These are phyloP conservation scores for Saccharomycopsis microspora DNA, from an alignment of 805 yeast species.

Conservation along the genomic window DNA sequence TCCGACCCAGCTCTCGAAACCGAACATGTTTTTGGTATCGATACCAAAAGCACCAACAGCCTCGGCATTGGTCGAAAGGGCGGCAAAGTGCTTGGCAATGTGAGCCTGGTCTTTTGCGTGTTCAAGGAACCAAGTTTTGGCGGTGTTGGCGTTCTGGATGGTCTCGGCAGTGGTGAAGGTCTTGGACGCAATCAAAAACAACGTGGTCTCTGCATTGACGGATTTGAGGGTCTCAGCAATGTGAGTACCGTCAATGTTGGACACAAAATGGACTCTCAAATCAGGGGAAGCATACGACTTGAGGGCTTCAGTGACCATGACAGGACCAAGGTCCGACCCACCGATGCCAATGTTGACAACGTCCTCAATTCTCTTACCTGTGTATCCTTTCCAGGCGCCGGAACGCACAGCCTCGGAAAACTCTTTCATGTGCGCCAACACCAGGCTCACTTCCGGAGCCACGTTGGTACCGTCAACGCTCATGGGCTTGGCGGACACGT, in stretches of 20 bases:
- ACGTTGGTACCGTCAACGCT: conserved; percentile 83
- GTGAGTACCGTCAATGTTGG: conserved; percentile 98
- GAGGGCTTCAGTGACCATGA: conserved; percentile 97
- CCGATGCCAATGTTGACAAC: conserved; percentile 98
- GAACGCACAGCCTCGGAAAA: conserved; percentile 84
- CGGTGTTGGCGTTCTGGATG: conserved; percentile 88
- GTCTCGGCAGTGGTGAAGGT: conserved; percentile 99
- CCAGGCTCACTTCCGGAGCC: conserved; percentile 83
- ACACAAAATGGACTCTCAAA: conserved; percentile 81
- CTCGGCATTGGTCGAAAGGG: conserved; percentile 83
- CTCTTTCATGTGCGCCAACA: conserved; percentile 92
- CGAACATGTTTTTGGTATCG: conserved; percentile 97
- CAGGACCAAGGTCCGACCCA: conserved; percentile 98
- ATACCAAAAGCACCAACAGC: conserved; percentile 95
- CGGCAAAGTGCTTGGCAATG: conserved; percentile 96
- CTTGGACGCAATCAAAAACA: conserved; percentile 89
- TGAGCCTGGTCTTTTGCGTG: conserved; percentile 53
- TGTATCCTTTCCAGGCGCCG: conserved; percentile 94
- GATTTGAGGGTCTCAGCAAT: conserved; percentile 78
- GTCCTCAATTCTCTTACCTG: conserved; percentile 88
- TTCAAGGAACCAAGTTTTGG: conserved; percentile 86
- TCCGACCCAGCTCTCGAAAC: conserved; percentile 98
- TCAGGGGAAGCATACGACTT: conserved; percentile 70
- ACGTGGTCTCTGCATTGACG: conserved; percentile 81
- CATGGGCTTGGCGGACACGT: conserved; percentile 78